Evolutionary conservation across 345 rosid genomes (phyloP), one percentile per base, ranked within the genome.

Genomic region (Hibiscus mutabilis): DNA sequence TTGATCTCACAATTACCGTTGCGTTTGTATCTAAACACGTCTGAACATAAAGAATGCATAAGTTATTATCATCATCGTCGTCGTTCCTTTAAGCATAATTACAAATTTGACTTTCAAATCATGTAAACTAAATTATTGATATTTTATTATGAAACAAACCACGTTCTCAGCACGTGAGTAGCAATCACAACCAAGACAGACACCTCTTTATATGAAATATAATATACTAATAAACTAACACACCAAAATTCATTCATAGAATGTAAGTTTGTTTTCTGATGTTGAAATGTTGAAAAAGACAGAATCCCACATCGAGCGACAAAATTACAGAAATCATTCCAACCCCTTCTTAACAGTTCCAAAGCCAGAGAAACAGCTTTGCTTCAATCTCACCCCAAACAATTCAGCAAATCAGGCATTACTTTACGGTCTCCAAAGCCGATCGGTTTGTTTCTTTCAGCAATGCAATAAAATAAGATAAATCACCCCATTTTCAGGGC

Each of bases 291-390:
- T 42, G 16, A 51, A 51, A 51, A 51, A n/a, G 56, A 51, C 56
- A 55, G 58, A 53, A 55, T 55, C 59, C 21, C 13, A 7, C 24
- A 53, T 53, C 3, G 11, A 55, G 25, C 25, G 21, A 9, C 59
- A 55, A 55, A 18, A 19, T 37, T 37, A 42, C 46, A 42, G 14
- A 42, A 42, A 53, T 16, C 56, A 51, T 51, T 51, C 19, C 56
- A 49, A 49, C 5, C 55, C 57, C 57, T 18, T 37, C 42, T 52
- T 18, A 52, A 6, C 57, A 19, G 58, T 53, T 53, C 61, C 31
- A 24, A 60, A 60, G 65, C 65, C 65, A 60, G 25, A 56, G 33
- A 60, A 42, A 4, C 64, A 60, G 21, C 65, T 60, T 60, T 29
- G 65, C 65, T 16, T 60, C 42, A 8, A 37, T 37, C 37, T 16